phyloP scores from a whole-genome alignment of 2,329 filamentous ascomycete genomes.

The Sordariomycetes sp. region DNA sequence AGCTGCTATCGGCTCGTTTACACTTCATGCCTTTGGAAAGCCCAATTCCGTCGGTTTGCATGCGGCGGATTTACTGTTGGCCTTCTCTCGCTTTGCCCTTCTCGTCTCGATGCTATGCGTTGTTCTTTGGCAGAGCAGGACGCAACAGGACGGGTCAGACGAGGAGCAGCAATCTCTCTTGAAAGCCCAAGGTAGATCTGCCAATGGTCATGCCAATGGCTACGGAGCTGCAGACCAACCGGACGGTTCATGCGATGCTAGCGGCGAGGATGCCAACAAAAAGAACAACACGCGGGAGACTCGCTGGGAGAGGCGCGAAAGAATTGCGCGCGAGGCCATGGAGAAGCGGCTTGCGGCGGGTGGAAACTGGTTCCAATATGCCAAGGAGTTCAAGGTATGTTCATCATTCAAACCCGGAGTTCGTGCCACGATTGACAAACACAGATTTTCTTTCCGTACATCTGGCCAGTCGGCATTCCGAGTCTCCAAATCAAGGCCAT shows the following conservation, averaged over 20 bases:
- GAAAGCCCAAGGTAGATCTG: conserved; percentile 10
- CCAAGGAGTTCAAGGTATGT: conserved; percentile 58
- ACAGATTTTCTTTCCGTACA: conserved; percentile 65
- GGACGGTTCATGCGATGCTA: conserved; percentile 10
- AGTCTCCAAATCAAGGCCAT: conserved; percentile 58
- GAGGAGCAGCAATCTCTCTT: conserved; percentile 52
- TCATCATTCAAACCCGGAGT: not conserved
- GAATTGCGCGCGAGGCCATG: conserved; percentile 25
- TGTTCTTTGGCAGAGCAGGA: conserved; percentile 6
- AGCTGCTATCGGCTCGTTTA: conserved; percentile 27
- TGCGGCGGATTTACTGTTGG: too few species aligned
- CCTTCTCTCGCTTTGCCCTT: conserved; percentile 10
- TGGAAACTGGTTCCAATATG: conserved; percentile 69
- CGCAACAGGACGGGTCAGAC: conserved; percentile 25
- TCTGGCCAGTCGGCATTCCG: conserved; percentile 64
- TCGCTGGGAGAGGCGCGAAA: conserved; percentile 42
- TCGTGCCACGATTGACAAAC: conserved; percentile 1
- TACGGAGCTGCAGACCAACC: not conserved
- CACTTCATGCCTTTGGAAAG: conserved; percentile 2
- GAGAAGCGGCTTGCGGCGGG: conserved; percentile 62
- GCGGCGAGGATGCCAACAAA: conserved; percentile 14
- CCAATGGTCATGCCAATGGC: not conserved
- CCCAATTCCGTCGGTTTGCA: conserved; percentile 10
- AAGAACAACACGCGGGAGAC: conserved; percentile 32
- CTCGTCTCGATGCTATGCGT: conserved; percentile 3